phyloP scores from a whole-genome alignment of 2,329 filamentous ascomycete genomes.

The Aspergillus nomiae region DNA sequence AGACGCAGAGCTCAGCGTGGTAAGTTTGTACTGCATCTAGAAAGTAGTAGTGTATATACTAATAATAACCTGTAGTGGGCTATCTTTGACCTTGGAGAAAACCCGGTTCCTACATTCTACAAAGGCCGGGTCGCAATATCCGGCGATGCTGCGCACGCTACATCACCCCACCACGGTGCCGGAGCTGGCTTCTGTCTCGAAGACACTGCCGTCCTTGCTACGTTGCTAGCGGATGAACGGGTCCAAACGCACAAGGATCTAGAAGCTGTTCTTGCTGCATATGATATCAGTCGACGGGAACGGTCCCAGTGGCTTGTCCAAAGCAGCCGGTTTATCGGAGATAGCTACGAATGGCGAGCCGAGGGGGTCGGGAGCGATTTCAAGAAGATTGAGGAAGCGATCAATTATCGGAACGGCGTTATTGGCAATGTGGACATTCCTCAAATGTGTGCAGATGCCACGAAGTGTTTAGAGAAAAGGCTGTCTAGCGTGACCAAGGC shows the following conservation, averaged over 20 bases:
- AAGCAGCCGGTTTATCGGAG: conserved; percentile 35
- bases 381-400: conserved; percentile 21
- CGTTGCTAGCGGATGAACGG: conserved; percentile 26
- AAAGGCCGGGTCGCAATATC: conserved; percentile 37
- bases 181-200: conserved; percentile 39
- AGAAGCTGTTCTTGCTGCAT: conserved; percentile 31
- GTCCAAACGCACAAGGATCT: conserved; percentile 26
- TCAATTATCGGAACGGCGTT: conserved; percentile 20
- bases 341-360: conserved; percentile 37
- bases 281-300: conserved; percentile 28
- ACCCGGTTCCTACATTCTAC: conserved; percentile 41
- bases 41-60: not conserved
- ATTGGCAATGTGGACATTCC: conserved; percentile 26
- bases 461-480: conserved; percentile 18
- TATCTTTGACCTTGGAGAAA: conserved; percentile 42
- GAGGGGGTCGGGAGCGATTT: conserved; percentile 20
- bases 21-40: conserved; percentile 6
- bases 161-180: conserved; percentile 45
- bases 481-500: conserved; percentile 10
- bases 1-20: conserved; percentile 29
- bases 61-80: conserved; percentile 34
- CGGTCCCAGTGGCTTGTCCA: conserved; percentile 38
- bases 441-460: conserved; percentile 30
- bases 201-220: conserved; percentile 32
- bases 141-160: conserved; percentile 47